Evolutionary conservation across 208 protist genomes (phyloP).

Genomic region (Herpetomonas tarakana): DNA sequence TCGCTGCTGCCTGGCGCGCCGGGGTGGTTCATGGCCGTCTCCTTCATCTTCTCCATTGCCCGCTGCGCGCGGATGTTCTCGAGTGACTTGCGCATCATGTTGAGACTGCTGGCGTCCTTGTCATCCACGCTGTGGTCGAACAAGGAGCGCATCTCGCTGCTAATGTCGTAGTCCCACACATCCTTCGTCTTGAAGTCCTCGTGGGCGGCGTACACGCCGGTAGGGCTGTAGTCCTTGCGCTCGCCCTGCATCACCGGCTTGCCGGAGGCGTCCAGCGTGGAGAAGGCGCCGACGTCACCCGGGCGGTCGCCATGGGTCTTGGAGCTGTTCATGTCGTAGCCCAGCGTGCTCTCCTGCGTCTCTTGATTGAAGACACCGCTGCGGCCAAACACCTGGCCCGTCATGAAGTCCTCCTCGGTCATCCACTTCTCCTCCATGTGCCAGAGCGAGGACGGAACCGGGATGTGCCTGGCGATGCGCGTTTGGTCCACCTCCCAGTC

Average conservation of each 20-base stretch:
- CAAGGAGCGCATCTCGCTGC: conserved; percentile 65
- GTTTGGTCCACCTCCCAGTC: conserved; percentile 81
- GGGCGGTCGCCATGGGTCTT: conserved; percentile 76
- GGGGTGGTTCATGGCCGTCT: conserved; percentile 65
- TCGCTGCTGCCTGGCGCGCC: conserved; percentile 9
- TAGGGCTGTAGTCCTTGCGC: conserved; percentile 81
- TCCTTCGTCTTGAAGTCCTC: conserved; percentile 84
- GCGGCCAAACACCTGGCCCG: conserved; percentile 69
- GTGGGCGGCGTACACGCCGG: conserved; percentile 66
- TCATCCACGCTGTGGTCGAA: conserved; percentile 69
- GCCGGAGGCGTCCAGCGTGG: conserved; percentile 33
- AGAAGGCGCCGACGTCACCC: conserved; percentile 57
- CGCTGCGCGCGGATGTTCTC: conserved; percentile 81
- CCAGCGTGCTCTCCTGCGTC: conserved; percentile 78
- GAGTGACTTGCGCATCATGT: conserved; percentile 83
- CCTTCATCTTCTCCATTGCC: conserved; percentile 85
- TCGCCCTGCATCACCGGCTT: conserved; percentile 70
- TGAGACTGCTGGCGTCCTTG: conserved; percentile 75
- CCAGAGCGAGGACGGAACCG: conserved; percentile 80
- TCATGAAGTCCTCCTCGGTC: conserved; percentile 89
- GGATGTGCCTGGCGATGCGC: conserved; percentile 82
- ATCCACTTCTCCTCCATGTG: conserved; percentile 91
- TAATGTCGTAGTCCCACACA: conserved; percentile 81
- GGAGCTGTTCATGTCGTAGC: conserved; percentile 84
- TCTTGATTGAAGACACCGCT: conserved; percentile 86